Evolutionary conservation across 176 grass and related monocot genomes (phyloP).

Genomic region (Oropetium thomaeum): DNA sequence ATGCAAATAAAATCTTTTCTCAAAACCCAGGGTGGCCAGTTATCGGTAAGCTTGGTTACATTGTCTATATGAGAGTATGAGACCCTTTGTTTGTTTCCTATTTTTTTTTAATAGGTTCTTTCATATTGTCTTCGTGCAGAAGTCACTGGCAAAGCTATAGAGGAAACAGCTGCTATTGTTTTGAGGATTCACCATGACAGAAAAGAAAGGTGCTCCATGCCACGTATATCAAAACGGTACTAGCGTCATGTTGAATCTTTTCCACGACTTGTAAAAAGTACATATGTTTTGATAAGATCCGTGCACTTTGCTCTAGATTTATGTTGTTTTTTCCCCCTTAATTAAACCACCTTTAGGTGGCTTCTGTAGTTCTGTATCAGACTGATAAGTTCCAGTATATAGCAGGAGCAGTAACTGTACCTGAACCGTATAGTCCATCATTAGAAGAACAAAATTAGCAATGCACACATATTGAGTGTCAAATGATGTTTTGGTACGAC

Average conservation of each 20-base stretch:
- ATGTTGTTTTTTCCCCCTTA: constrained; percentile 1
- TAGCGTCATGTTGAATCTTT: constrained; percentile 50
- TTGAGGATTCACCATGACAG: constrained; percentile 86
- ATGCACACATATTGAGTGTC: constrained; percentile 9
- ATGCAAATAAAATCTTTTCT: constrained; percentile 66
- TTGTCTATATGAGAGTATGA: neutral
- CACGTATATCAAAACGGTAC: constrained; percentile 89
- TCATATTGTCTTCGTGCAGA: constrained; percentile 50
- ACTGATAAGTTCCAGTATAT: constrained; percentile 20
- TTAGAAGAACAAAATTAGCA: neutral
- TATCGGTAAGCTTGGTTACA: constrained; percentile 58
- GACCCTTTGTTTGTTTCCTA: constrained; percentile 9
- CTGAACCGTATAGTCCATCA: neutral
- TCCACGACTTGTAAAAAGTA: constrained; percentile 41
- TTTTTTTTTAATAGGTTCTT: constrained; percentile 10
- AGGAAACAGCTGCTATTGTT: constrained; percentile 93
- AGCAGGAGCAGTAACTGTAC: constrained; percentile 25
- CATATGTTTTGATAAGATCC: constrained; percentile 11
- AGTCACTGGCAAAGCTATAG: constrained; percentile 93
- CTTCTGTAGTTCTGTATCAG: constrained; percentile 48
- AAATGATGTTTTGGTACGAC: constrained; percentile 28
- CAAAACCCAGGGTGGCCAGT: constrained; percentile 84
- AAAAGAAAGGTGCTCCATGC: constrained; percentile 80
- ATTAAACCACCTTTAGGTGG: constrained; percentile 35
- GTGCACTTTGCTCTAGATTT: neutral